phyloP scores from a whole-genome alignment of 768 basidiomycete species.

The Suillus spraguei region DNA sequence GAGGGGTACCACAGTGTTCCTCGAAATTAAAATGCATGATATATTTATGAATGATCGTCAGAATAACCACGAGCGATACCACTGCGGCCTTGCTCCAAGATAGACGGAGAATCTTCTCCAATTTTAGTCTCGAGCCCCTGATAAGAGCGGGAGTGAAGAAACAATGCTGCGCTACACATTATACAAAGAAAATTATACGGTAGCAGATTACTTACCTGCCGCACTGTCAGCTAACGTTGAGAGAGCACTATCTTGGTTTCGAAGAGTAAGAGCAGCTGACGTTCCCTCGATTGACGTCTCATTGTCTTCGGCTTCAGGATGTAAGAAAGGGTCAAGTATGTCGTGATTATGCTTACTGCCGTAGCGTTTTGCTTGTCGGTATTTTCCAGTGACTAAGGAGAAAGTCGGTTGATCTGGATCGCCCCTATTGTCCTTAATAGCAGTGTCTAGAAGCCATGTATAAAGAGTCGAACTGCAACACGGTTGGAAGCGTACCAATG shows the following conservation, averaged over 20 bases:
- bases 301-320: slow-evolving; percentile 14
- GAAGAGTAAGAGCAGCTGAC: slow-evolving; percentile 52
- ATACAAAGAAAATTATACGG: slow-evolving; percentile 11
- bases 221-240: slow-evolving; percentile 63
- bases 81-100: slow-evolving; percentile 86
- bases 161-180: slow-evolving; percentile 50
- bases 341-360: slow-evolving; percentile 35
- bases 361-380: slow-evolving; percentile 76
- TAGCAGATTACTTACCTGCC: slow-evolving; percentile 53
- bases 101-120: slow-evolving; percentile 77
- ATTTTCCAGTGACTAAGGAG: slow-evolving; percentile 85
- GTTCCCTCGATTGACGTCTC: slow-evolving; percentile 22
- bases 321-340: slow-evolving; percentile 1
- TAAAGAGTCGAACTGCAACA: background rate
- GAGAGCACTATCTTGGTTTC: slow-evolving; percentile 66
- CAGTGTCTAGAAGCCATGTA: slow-evolving; percentile 12
- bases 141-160: slow-evolving; percentile 74
- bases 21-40: background rate
- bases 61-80: slow-evolving; percentile 90
- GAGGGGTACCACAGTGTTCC: background rate
- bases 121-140: slow-evolving; percentile 78
- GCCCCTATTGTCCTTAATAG: slow-evolving; percentile 27
- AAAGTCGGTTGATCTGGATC: slow-evolving; percentile 75
- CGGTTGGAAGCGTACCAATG: slow-evolving; percentile 12
- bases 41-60: slow-evolving; percentile 40